Evolutionary conservation across 352 stramenopile genomes (phyloP).

Genomic region (Globisporangium barbulae): DNA sequence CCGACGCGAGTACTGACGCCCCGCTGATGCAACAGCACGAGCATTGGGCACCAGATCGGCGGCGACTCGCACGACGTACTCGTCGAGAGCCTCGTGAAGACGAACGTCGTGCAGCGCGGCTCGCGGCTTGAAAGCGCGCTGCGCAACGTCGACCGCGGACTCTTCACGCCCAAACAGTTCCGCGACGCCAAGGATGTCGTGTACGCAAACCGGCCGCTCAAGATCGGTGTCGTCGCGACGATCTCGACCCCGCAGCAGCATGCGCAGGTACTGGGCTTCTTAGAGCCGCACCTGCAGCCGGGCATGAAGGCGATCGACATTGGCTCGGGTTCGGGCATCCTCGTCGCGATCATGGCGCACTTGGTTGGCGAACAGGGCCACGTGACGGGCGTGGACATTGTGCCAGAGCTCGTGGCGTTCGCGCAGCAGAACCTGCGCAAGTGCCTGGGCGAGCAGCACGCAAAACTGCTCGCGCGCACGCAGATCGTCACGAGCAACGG

Average conservation of each 20-base stretch:
- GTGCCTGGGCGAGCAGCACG: constrained; percentile 29
- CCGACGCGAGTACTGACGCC: neutral
- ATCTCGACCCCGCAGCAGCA: constrained; percentile 88
- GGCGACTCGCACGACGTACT: constrained; percentile 59
- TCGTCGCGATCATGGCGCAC: constrained; percentile 75
- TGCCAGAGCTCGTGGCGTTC: constrained; percentile 67
- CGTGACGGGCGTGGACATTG: constrained; percentile 77
- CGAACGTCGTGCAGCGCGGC: constrained; percentile 51
- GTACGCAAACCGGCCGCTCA: constrained; percentile 76
- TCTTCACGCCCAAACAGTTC: constrained; percentile 46
- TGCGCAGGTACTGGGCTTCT: constrained; percentile 65
- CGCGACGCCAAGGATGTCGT: constrained; percentile 22
- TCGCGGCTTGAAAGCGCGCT: constrained; percentile 65
- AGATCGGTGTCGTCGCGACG: constrained; percentile 75
- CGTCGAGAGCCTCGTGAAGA: constrained; percentile 76
- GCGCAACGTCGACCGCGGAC: constrained; percentile 55
- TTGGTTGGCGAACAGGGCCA: constrained; percentile 51
- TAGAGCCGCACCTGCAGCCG: constrained; percentile 62
- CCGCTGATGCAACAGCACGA: constrained; percentile 37
- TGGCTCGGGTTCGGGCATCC: constrained; percentile 76
- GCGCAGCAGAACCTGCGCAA: constrained; percentile 58
- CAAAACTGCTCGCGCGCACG: constrained; percentile 31
- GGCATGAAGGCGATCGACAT: constrained; percentile 67
- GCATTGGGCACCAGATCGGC: constrained; percentile 80
- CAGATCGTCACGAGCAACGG: constrained; percentile 39